Conservation (phyloP, 495 filamentous ascomycete species). For the Annulohypoxylon bovei region DNA sequence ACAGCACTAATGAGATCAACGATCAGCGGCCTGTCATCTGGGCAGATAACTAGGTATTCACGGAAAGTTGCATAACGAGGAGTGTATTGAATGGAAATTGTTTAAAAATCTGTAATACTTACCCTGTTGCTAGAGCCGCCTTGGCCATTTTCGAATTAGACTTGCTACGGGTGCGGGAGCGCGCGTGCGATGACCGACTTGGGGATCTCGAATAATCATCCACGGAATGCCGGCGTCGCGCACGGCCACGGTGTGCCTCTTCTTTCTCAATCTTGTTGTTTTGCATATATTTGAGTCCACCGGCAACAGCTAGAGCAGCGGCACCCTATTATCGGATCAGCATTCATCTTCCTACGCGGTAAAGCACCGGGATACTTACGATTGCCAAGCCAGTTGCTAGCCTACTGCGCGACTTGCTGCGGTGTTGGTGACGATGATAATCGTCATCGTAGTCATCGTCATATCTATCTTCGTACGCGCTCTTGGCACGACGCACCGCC, state of each 20-base stretch:
- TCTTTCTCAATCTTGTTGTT: constrained; percentile 74
- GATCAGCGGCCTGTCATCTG: constrained; percentile 21
- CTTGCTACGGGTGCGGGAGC: constrained; percentile 60
- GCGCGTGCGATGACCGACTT: constrained; percentile 45
- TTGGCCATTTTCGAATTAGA: constrained; percentile 78
- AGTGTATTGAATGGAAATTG: not conserved
- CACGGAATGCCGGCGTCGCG: constrained; percentile 66
- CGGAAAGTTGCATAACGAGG: not conserved
- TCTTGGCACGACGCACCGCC: constrained; percentile 75
- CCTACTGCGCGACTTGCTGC: constrained; percentile 50
- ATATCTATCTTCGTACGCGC: constrained; percentile 72
- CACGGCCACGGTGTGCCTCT: constrained; percentile 73
- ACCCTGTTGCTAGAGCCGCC: constrained; percentile 78
- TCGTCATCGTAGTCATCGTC: constrained; percentile 60
- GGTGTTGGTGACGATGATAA: constrained; percentile 35
- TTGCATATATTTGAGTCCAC: constrained; percentile 79
- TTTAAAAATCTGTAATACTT: constrained; percentile 21
- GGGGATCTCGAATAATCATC: constrained; percentile 44
- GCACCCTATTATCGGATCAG: constrained; percentile 54
- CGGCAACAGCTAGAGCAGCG: constrained; percentile 76
- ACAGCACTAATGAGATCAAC: constrained; percentile 57
- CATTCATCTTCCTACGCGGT: not conserved
- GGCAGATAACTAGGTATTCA: not conserved
- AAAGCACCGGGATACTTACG: constrained; percentile 52
- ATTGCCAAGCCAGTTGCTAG: constrained; percentile 78